phyloP scores from a whole-genome alignment of 352 stramenopile genomes.

The Phytopythium litorale region DNA sequence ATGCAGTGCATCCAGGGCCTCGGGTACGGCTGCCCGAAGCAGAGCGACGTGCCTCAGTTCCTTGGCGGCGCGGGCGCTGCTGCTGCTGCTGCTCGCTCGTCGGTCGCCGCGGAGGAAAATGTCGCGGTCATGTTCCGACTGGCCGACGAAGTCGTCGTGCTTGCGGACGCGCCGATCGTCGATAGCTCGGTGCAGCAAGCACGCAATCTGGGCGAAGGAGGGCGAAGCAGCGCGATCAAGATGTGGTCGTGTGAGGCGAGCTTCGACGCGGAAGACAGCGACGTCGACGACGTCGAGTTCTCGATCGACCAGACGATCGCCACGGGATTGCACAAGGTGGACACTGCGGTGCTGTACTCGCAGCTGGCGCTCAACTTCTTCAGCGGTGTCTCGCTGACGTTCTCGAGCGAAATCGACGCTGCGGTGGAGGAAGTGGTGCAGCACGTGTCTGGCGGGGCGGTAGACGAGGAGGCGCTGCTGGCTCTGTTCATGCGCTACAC shows the following conservation, averaged over 20 bases:
- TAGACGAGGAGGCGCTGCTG: slow-evolving; percentile 17
- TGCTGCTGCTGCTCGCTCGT: slow-evolving; percentile 16
- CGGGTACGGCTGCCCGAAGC: slow-evolving; percentile 23
- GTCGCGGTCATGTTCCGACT: slow-evolving; percentile 23
- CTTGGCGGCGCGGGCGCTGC: slow-evolving; percentile 15
- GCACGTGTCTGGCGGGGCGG: slow-evolving; percentile 11
- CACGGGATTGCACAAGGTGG: background rate
- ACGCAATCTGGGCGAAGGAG: slow-evolving; percentile 12
- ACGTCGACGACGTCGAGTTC: slow-evolving; percentile 3
- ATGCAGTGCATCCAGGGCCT: slow-evolving; percentile 26
- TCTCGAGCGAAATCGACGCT: slow-evolving; percentile 31
- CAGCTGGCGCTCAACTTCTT: background rate
- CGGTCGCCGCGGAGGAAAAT: slow-evolving; percentile 6
- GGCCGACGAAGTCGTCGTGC: slow-evolving; percentile 31
- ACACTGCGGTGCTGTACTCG: background rate
- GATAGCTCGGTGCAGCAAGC: slow-evolving; percentile 1
- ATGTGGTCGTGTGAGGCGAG: background rate
- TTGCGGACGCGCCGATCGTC: slow-evolving; percentile 23
- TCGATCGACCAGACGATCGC: background rate
- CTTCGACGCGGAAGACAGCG: background rate
- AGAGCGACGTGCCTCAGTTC: slow-evolving; percentile 26
- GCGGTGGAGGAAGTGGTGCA: slow-evolving; percentile 41
- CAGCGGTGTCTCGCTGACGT: slow-evolving; percentile 20
- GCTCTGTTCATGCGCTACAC: slow-evolving; percentile 15
- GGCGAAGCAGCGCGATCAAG: slow-evolving; percentile 12